These are phyloP conservation scores for Eucalyptus regnans DNA, from an alignment of 345 rosid species.

Conservation along the genomic window DNA sequence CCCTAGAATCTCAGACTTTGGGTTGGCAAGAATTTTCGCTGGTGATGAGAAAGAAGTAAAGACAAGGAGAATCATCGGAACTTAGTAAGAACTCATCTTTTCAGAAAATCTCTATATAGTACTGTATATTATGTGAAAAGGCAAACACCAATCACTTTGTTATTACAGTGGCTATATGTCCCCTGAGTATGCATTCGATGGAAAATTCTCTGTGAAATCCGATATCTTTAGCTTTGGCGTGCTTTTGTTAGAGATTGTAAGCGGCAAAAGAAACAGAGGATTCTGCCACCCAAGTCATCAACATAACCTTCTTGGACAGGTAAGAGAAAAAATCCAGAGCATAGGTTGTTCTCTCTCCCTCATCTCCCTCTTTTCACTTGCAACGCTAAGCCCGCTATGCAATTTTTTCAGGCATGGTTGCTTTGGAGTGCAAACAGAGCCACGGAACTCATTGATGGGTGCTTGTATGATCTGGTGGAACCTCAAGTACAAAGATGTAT, in stretches of 20 bases:
- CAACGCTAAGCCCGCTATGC: neutral
- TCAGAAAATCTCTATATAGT: no score
- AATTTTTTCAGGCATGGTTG: constrained; percentile 8
- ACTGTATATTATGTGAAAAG: neutral
- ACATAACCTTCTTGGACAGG: constrained; percentile 8
- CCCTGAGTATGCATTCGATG: neutral
- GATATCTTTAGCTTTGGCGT: constrained; percentile 43
- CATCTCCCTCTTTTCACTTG: neutral
- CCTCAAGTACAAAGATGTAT: neutral
- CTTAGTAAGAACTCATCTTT: neutral
- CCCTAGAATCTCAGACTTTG: neutral
- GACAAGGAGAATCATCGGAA: neutral
- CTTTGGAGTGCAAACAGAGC: constrained; percentile 3
- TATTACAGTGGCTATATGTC: neutral
- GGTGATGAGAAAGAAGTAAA: neutral
- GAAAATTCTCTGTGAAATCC: constrained; percentile 11
- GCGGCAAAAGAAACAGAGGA: constrained; percentile 32
- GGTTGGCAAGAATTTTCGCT: neutral
- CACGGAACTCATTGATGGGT: constrained; percentile 1
- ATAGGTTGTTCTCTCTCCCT: neutral
- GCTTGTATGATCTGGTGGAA: neutral
- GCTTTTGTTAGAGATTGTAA: constrained; percentile 28
- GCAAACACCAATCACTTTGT: neutral
- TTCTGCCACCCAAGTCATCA: constrained; percentile 14
- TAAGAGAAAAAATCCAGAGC: neutral